Evolutionary conservation across 306 rosid species (phyloP).

Genomic region (Sicyos edulis): DNA sequence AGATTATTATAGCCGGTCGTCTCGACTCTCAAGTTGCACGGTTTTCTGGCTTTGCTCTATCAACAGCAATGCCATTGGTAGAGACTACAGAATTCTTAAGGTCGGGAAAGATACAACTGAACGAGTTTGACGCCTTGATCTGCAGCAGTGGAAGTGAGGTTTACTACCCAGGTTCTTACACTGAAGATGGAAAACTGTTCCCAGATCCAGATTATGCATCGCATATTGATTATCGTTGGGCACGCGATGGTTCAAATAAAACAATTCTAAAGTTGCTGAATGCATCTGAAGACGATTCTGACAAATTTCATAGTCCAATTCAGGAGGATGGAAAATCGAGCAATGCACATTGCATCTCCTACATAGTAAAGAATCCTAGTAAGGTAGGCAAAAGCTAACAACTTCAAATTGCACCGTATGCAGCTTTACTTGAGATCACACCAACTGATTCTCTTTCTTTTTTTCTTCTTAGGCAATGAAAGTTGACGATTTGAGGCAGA

Average conservation of each 20-base stretch:
- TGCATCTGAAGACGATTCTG: conserved; percentile 25
- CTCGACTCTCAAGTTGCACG: conserved; percentile 45
- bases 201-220: conserved; percentile 57
- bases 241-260: conserved; percentile 50
- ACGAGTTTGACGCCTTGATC: conserved; percentile 48
- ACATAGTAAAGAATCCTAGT: conserved; percentile 39
- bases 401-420: neutral
- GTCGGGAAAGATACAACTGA: conserved; percentile 40
- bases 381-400: conserved; percentile 31
- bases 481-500: conserved; percentile 64
- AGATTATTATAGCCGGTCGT: conserved; percentile 41
- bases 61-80: conserved; percentile 56
- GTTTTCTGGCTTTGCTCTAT: conserved; percentile 48
- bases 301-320: conserved; percentile 24
- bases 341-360: conserved; percentile 60
- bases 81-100: conserved; percentile 51
- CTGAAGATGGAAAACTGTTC: conserved; percentile 43
- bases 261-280: conserved; percentile 49
- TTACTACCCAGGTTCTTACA: conserved; percentile 46
- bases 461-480: conserved; percentile 38
- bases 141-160: conserved; percentile 69
- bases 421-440: conserved; percentile 2
- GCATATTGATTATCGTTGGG: conserved; percentile 66
- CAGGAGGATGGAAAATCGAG: conserved; percentile 48
- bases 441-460: neutral